Evolutionary conservation across 257 asterid species (phyloP), one percentile per base, ranked within the genome.

Genomic region (Euphrasia confusa): DNA sequence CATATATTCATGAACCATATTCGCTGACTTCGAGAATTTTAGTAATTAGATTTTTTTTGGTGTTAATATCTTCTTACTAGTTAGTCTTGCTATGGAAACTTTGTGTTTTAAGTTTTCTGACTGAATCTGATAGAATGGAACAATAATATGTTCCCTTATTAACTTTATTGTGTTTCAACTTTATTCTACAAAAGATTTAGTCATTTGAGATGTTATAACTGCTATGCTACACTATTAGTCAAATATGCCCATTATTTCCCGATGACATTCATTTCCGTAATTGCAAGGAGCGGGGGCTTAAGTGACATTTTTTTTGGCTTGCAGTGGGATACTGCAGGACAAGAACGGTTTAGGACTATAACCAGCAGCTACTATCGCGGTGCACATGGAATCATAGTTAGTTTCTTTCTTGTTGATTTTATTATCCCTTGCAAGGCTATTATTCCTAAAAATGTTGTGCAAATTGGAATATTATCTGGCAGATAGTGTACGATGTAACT

Each of bases 261-360:
- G 28, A 35, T 37, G 42, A 21, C 26, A 15, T 64, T 2, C 28
- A 54, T 37, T 7, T 3, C 33, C 14, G 4, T 12, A 62, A 53
- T 40, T 47, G 44, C 27, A 18, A 62, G 59, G 21, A 47, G 6
- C 13, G 24, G 60, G 50, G 60, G 50, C 30, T 68, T 65, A 40
- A 44, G 47, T 42, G 7, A 54, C 27, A n/a, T n/a, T 58, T 10
- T 33, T 53, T 53, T 53, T 53, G 33, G 58, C 58, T 54, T 77
- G 78, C 82, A 90, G 97, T 84, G 95, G 97, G 97, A 90, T 78
- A 90, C 97, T 18, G 97, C 97, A 65, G 95, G 97, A 64, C 97
- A 87, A 76, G 97, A 89, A 77, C 94, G 95, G 48, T 89, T 89
- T 83, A 80, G 97, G 68, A 89, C 97, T 28, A 89, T 89, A 69